Evolutionary conservation across 192 early-diverging fungal species (phyloP).

Genomic region (Helicostylum pulchrum): DNA sequence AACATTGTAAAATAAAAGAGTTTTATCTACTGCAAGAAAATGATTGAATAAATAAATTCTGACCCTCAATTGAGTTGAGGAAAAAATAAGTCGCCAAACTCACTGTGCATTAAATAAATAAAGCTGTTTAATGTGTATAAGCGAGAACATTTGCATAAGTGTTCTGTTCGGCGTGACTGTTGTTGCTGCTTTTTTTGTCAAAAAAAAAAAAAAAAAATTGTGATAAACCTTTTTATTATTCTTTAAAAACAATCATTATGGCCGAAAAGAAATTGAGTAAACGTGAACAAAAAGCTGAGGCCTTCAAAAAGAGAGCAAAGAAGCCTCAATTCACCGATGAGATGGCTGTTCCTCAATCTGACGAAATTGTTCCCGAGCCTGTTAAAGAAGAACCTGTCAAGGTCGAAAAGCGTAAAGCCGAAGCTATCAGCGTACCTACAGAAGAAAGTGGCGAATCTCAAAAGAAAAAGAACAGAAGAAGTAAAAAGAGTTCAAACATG

Average conservation of each 20-base stretch:
- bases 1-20: too few relatives aligned
- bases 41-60: too few relatives aligned
- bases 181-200: too few relatives aligned
- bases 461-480: slow-evolving; percentile 20
- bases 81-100: too few relatives aligned
- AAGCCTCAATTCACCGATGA: slow-evolving; percentile 30
- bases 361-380: slow-evolving; percentile 33
- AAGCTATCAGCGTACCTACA: slow-evolving; percentile 4
- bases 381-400: slow-evolving; percentile 2
- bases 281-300: slow-evolving; percentile 45
- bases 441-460: slow-evolving; percentile 4
- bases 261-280: slow-evolving; percentile 49
- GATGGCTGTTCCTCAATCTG: slow-evolving; percentile 32
- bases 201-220: too few relatives aligned
- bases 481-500: slow-evolving; percentile 31
- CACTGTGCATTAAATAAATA: too few relatives aligned
- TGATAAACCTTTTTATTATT: too few relatives aligned
- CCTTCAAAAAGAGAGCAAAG: slow-evolving; percentile 48
- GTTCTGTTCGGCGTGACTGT: too few relatives aligned
- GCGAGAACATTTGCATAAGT: too few relatives aligned
- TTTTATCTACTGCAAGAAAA: too few relatives aligned
- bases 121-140: too few relatives aligned
- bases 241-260: slow-evolving; percentile 13
- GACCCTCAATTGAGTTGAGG: too few relatives aligned
- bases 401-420: slow-evolving; percentile 3